A percentile compares a stretch with the other conserved stretches of the same genome.
Conservation (phyloP, 257 asterid genomes). For the Nicotiana undulata region DNA sequence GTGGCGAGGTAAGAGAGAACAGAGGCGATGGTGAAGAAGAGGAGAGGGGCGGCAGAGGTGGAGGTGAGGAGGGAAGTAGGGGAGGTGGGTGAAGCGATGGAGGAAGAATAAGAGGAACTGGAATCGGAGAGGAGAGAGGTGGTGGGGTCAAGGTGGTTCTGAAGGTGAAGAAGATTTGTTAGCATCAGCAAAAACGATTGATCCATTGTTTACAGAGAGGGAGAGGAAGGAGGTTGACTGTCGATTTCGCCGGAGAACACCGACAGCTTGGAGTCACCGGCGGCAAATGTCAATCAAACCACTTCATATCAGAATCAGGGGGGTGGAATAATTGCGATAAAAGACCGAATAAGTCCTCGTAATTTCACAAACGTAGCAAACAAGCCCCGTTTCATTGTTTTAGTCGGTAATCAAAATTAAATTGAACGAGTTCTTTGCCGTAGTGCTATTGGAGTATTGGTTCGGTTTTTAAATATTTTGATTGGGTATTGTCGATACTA, state of each 20-base stretch:
- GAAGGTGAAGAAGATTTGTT: conserved; percentile 87
- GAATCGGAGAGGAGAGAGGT: conserved; percentile 73
- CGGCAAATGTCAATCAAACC: not conserved
- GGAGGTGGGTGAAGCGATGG: conserved; percentile 42
- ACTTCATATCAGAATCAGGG: not conserved
- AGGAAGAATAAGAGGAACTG: conserved; percentile 34
- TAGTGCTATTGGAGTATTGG: too few relatives aligned
- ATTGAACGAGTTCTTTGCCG: not conserved
- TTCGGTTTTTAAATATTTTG: too few relatives aligned
- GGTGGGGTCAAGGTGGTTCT: conserved; percentile 91
- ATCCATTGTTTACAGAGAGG: conserved; percentile 38
- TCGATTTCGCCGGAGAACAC: not conserved
- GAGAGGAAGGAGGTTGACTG: not conserved
- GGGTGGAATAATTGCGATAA: not conserved
- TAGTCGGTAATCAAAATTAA: too few relatives aligned
- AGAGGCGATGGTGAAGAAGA: conserved; percentile 94
- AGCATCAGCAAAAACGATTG: conserved; percentile 84
- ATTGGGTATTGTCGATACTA: too few relatives aligned
- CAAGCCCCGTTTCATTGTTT: not conserved
- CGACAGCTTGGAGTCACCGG: conserved; percentile 1
- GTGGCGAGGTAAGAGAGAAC: conserved; percentile 87
- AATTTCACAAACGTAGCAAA: not conserved
- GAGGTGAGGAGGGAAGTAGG: conserved; percentile 44
- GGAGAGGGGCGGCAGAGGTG: conserved; percentile 91
- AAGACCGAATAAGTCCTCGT: not conserved